phyloP scores from a whole-genome alignment of 306 rosid species.

The Cicer arietinum region DNA sequence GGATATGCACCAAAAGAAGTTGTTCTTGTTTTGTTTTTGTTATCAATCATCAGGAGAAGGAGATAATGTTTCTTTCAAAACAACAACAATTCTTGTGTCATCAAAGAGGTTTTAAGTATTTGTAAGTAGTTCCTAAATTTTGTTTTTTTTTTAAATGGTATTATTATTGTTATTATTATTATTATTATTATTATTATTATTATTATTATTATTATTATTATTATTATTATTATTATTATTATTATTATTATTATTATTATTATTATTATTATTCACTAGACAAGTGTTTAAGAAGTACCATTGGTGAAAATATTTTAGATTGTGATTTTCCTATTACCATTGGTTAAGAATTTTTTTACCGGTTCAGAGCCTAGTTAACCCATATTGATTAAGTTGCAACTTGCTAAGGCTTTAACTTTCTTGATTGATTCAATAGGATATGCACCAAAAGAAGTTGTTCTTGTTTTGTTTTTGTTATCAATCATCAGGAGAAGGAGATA shows the following conservation, averaged over 20 bases:
- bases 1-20: background rate
- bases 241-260: too few species aligned
- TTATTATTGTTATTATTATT: background rate
- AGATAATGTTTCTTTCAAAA: background rate
- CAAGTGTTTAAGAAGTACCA: constrained; percentile 46
- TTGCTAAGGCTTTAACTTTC: background rate
- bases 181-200: too few species aligned
- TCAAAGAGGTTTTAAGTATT: background rate
- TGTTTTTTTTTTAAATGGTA: background rate
- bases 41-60: background rate
- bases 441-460: background rate
- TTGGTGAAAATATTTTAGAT: constrained; percentile 32
- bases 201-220: too few species aligned
- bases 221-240: too few species aligned
- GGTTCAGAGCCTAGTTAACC: constrained; percentile 30
- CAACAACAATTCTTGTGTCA: background rate
- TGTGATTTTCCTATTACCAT: background rate
- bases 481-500: background rate
- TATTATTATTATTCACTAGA: background rate
- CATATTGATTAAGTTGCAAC: constrained; percentile 3
- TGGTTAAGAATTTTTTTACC: constrained; percentile 16
- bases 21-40: background rate
- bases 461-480: background rate
- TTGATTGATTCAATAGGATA: background rate
- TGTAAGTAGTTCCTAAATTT: background rate